Evolutionary conservation across 371 early-diverging fungal species (phyloP), one percentile per base, ranked within the genome.

Genomic region (Mortierella sp.): DNA sequence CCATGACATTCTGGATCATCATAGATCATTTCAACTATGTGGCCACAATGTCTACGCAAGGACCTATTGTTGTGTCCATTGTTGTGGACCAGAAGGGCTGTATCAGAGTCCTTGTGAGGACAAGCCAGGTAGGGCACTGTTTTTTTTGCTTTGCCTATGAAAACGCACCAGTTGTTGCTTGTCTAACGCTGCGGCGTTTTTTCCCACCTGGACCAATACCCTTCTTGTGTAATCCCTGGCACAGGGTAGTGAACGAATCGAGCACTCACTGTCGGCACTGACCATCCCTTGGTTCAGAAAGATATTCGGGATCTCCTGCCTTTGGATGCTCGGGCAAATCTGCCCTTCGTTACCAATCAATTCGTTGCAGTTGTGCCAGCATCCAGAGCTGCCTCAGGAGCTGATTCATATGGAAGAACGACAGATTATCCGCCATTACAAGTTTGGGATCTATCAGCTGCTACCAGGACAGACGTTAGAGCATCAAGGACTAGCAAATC

Each of bases 221-320:
- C n/a, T n/a, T n/a, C n/a, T n/a, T n/a, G n/a, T n/a, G n/a, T 44
- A 6, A 44, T 44, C 17, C n/a, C 17, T 28, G 39, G 54, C 27
- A 49, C 45, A 73, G 74, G 74, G 74, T 10, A 67, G 74, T 37
- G 63, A 73, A 51, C 48, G 67, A 41, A 73, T 67, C 24, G 74
- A 67, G 25, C 59, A 49, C 12, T 56, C 52, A 39, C 16, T 56
- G 31, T 61, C 66, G 27, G 19, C 62, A 14, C 6, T 65, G 8
- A 41, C 48, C 0, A 40, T 69, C 14, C 64, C 70, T 4, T 69
- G 76, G 69, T 58, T 45, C 57, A 55, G 37, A 12, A 54, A 43
- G 31, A 12, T 53, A 3, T 57, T 60, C 34, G 69, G 69, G 2
- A 41, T 62, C 17, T 45, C 62, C 0, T 58, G 21, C 1, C 57